A percentile compares a stretch with the other conserved stretches of the same genome.
Conservation (phyloP, 306 rosid genomes). For the Ochetophila trinervis region DNA sequence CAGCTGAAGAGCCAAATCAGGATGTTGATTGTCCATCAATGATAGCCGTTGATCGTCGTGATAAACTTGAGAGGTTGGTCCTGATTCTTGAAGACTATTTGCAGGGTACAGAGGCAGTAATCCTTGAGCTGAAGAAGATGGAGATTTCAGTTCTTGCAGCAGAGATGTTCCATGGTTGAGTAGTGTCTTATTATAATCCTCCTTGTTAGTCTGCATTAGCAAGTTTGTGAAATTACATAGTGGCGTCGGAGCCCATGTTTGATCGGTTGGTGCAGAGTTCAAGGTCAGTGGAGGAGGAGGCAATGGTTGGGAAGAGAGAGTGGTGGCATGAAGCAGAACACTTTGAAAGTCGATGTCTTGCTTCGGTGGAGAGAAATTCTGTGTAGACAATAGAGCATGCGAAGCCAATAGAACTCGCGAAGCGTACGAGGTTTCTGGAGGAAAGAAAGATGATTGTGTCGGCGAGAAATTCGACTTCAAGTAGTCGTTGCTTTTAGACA, state of each 20-base stretch:
- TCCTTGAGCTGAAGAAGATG: no score
- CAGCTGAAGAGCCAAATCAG: conserved; percentile 36
- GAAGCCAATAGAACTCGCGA: neutral
- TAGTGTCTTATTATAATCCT: no score
- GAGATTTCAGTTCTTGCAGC: no score
- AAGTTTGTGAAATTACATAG: no score
- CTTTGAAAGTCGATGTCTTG: no score
- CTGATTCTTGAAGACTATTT: conserved; percentile 6
- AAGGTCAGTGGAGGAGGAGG: no score
- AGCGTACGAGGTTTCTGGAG: neutral
- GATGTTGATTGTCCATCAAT: conserved; percentile 20
- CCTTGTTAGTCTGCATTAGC: no score
- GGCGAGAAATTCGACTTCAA: conserved; percentile 9
- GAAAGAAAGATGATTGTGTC: conserved; percentile 5
- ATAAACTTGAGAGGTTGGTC: conserved; percentile 8
- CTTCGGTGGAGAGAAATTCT: no score
- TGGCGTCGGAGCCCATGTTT: neutral
- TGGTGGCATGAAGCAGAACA: no score
- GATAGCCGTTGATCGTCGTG: neutral
- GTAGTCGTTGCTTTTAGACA: conserved; percentile 10
- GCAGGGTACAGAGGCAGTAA: neutral
- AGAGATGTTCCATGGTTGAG: no score
- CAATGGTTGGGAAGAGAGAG: no score
- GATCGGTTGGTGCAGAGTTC: neutral
- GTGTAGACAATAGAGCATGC: neutral